Base-by-base conservation (phyloP, 2,329 filamentous ascomycete species). In the Pleoardoris graminearum region DNA sequence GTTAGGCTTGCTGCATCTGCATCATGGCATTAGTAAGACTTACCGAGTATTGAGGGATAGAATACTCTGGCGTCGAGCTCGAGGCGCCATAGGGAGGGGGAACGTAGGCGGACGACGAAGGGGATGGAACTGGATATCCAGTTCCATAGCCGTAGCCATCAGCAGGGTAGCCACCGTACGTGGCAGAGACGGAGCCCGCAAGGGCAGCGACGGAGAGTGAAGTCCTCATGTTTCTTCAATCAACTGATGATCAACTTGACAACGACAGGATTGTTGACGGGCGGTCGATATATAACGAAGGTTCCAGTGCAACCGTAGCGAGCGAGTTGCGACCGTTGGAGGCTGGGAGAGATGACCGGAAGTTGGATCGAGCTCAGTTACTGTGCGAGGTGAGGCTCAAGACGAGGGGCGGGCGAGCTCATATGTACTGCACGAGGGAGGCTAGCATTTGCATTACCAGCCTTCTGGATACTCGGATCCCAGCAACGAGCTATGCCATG, bases 271-370 rank as follows among this genome's bases (percentile, higher is more conserved):
- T 29, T 8, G 25, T 22, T 39, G 53, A 56, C 33, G 46, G 53
- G 52, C 32, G 59, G 56, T 54, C 55, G 55, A 35, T 54, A 54
- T 61, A 60, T 63, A 69, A 61, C 60, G 63, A 66, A 60, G 57
- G 62, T 56, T 43, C 61, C 55, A 69, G 55, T 33, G 64, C 59
- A 71, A 71, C 70, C 69, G 66, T 73, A 73, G 65, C 69, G 70
- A 72, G 64, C 60, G 70, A 73, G 70, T 65, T 72, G 59, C 66
- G 60, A 36, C 55, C 65, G 59, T 50, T 43, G 54, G 51, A 51
- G 54, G 53, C 47, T 55, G 54, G 60, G 51, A 21, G 52, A 55
- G 23, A 37, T 48, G 54, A 57, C 57, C 59, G 47, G 48, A 50
- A 57, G 54, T 36, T 58, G 57, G 54, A 33, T 51, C 21, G n/a